Percentiles rank a stretch among this genome's conserved stretches.
These are phyloP conservation scores for Aureobasidium sp. DNA, from an alignment of 2,329 filamentous ascomycete genomes.

Conservation along the genomic window DNA sequence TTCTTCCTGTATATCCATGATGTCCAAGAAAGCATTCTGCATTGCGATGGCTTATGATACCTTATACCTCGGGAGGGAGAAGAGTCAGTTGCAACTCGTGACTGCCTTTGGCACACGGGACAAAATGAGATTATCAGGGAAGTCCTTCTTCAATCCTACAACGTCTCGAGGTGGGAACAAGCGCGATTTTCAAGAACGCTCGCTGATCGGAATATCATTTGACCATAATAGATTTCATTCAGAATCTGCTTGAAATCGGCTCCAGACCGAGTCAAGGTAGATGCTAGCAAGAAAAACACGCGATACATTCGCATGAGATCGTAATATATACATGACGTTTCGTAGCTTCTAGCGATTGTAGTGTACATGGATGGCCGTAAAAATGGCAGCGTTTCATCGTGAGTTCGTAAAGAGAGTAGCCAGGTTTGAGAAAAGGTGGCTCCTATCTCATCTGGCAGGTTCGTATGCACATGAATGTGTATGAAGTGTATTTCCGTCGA, in stretches of 20 bases:
- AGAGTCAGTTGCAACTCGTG: too few species aligned
- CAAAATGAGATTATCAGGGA: background rate
- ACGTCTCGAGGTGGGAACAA: background rate
- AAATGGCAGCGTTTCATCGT: background rate
- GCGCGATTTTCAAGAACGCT: background rate
- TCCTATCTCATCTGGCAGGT: background rate
- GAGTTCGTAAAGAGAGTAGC: background rate
- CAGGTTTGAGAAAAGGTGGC: background rate
- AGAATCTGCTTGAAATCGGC: background rate
- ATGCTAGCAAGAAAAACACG: background rate
- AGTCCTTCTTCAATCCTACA: background rate
- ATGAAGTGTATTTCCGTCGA: background rate
- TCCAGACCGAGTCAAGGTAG: background rate
- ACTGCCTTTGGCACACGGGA: too few species aligned
- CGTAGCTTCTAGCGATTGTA: background rate
- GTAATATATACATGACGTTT: background rate
- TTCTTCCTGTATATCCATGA: too few species aligned
- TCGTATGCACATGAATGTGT: background rate
- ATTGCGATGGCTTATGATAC: too few species aligned
- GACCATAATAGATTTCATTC: background rate
- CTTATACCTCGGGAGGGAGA: too few species aligned
- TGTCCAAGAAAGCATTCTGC: too few species aligned
- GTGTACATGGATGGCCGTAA: background rate
- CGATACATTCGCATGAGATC: background rate
- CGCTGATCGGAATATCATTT: constrained; percentile 5